Percentiles rank a stretch among this genome's conserved stretches.
Conservation (phyloP, 2,329 filamentous ascomycete species). For the Colletotrichum sp. region DNA sequence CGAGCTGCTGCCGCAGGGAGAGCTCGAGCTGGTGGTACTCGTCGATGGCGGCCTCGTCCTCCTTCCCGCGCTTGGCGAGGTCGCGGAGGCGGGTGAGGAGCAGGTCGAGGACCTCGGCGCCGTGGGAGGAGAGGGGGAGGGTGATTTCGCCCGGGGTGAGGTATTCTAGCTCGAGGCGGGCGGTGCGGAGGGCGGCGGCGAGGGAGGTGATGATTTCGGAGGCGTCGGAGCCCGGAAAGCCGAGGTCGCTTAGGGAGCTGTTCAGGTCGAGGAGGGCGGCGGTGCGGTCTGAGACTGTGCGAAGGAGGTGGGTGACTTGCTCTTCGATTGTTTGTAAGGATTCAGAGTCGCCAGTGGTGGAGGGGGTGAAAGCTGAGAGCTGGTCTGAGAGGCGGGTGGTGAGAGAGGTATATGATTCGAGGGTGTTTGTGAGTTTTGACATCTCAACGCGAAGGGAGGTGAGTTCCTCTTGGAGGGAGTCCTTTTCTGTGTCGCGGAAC, state of each 20-base stretch:
- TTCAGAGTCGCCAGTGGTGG: not conserved
- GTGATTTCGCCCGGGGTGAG: constrained; percentile 63
- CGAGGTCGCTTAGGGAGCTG: constrained; percentile 50
- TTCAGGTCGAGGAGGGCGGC: constrained; percentile 51
- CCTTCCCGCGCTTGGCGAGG: constrained; percentile 49
- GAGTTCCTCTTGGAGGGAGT: constrained; percentile 51
- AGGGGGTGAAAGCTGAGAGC: constrained; percentile 34
- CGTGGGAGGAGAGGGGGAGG: constrained; percentile 56
- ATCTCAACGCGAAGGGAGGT: constrained; percentile 54
- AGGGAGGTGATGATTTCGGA: constrained; percentile 55
- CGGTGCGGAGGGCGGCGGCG: constrained; percentile 55
- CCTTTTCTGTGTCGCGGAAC: constrained; percentile 47
- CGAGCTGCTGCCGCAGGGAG: constrained; percentile 61
- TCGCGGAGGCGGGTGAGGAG: constrained; percentile 55
- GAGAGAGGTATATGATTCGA: constrained; percentile 53
- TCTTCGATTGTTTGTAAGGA: constrained; percentile 39
- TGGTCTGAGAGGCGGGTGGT: constrained; percentile 40
- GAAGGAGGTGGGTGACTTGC: constrained; percentile 47
- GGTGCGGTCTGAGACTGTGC: constrained; percentile 53
- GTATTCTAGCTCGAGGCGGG: constrained; percentile 67
- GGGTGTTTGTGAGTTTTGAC: constrained; percentile 48
- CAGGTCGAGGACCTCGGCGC: constrained; percentile 61
- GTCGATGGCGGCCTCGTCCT: constrained; percentile 61
- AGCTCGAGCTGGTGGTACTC: constrained; percentile 64
- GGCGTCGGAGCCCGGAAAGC: constrained; percentile 54